Conservation (phyloP, 768 basidiomycete genomes). For the Kwoniella sp. region DNA sequence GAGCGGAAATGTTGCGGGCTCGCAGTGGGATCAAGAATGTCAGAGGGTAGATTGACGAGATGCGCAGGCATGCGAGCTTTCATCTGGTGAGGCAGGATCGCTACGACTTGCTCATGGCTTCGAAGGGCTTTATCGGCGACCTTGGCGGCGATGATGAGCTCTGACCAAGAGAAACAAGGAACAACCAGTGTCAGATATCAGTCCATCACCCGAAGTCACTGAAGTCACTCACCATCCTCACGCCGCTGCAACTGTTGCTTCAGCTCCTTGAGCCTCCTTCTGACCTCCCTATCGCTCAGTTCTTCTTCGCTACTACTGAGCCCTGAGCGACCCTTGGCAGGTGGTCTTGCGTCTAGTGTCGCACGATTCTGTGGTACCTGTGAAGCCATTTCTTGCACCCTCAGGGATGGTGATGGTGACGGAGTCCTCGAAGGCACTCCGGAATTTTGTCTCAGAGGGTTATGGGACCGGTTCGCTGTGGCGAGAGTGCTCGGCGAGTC, state of each 20-base stretch:
- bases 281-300: conserved; percentile 24
- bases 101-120: conserved; percentile 36
- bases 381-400: conserved; percentile 27
- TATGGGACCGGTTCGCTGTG: neutral
- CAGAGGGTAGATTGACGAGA: conserved; percentile 5
- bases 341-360: neutral
- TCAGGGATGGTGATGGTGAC: conserved; percentile 16
- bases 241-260: conserved; percentile 25
- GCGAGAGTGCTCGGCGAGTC: neutral
- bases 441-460: conserved; percentile 20
- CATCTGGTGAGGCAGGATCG: conserved; percentile 23
- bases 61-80: conserved; percentile 19
- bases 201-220: neutral
- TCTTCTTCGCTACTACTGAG: conserved; percentile 29
- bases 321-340: neutral
- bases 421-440: conserved; percentile 15
- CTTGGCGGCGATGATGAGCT: conserved; percentile 44
- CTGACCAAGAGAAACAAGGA: no score
- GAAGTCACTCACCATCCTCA: conserved; percentile 36
- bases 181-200: conserved; percentile 7
- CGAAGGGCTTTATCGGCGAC: conserved; percentile 41
- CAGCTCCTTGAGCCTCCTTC: conserved; percentile 24
- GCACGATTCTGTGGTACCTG: neutral
- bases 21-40: neutral
- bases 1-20: neutral